Base-by-base conservation (phyloP, 1,284 basidiomycete genomes). In the Paramarasmius palmivorus region DNA sequence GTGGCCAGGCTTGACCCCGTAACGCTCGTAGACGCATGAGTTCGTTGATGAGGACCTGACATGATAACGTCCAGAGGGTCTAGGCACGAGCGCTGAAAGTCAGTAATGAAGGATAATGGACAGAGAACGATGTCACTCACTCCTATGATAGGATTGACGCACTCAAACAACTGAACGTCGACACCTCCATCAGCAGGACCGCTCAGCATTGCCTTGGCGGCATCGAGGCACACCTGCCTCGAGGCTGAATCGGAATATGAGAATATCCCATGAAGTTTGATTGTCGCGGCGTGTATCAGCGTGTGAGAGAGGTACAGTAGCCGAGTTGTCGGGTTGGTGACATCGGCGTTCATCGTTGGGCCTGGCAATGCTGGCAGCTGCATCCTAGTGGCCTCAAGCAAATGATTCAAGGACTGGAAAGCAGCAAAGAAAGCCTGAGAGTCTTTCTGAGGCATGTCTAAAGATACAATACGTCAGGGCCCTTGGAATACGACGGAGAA, bases 101-200 rank as follows among this genome's bases (percentile, higher is more conserved):
- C 50, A 54, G 37, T 48, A 32, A 47, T 35, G 42, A n/a, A 23
- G 39, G 42, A 44, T 26, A 52, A 51, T 35, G 50, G 42, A 35
- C 35, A 57, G 22, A 39, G 35, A 15, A 39, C 14, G 48, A 50
- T 49, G 25, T 34, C 3, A 72, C 76, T 65, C 63, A 77, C 76
- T 29, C 73, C 74, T 70, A 76, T 73, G 20, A 78, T 73, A n/a
- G 76, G 74, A 58, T 75, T 78, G 40, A 77, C 65, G 58, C 66
- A 65, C 5, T 68, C 68, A 19, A 74, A 54, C 32, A 73, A 68
- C 42, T 65, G 67, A 12, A 74, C 62, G 49, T 72, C 70, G 14
- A 73, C 59, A 40, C 69, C 70, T 17, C 67, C 70, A 17, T 29
- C 29, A 29, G 22, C 15, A 26, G 23, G 20, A 45, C 70, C 69